A percentile compares a stretch with the other conserved stretches of the same genome.
Evolutionary conservation across 1,284 basidiomycete genomes (phyloP).

Genomic region (Naganishia sp.): DNA sequence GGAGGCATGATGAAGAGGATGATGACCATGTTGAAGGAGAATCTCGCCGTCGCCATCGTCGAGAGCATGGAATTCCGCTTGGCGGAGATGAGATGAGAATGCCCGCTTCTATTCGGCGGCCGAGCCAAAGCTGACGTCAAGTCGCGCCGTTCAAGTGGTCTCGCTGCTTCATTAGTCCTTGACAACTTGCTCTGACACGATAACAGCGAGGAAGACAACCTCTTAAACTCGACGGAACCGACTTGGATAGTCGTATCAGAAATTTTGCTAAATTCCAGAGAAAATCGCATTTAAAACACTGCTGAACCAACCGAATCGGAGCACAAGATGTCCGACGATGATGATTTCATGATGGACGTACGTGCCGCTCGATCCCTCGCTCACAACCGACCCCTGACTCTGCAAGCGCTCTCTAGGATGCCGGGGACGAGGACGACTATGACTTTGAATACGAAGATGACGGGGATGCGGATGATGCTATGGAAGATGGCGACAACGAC

Average conservation of each 20-base stretch:
- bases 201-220: background rate
- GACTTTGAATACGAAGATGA: slow-evolving; percentile 94
- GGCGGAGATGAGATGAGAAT: background rate
- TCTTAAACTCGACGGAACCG: background rate
- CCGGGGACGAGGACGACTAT: slow-evolving; percentile 69
- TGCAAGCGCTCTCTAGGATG: slow-evolving; percentile 44
- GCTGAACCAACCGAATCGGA: too few relatives aligned
- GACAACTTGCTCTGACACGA: too few relatives aligned
- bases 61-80: background rate
- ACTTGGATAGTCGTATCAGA: background rate
- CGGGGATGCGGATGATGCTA: slow-evolving; percentile 69
- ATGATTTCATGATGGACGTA: slow-evolving; percentile 55
- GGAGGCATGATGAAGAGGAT: background rate
- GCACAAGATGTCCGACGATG: slow-evolving; percentile 53
- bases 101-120: background rate
- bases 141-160: background rate
- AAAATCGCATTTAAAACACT: too few relatives aligned
- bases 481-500: slow-evolving; percentile 73
- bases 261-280: too few relatives aligned
- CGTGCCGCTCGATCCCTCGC: slow-evolving; percentile 24
- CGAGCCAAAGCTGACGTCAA: slow-evolving; percentile 23
- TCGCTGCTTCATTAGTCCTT: background rate
- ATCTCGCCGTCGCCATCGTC: slow-evolving; percentile 18
- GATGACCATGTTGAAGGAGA: slow-evolving; percentile 16
- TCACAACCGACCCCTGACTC: too few relatives aligned